Conservation (phyloP, 163 green algal genomes). For the Scenedesmus sp. region DNA sequence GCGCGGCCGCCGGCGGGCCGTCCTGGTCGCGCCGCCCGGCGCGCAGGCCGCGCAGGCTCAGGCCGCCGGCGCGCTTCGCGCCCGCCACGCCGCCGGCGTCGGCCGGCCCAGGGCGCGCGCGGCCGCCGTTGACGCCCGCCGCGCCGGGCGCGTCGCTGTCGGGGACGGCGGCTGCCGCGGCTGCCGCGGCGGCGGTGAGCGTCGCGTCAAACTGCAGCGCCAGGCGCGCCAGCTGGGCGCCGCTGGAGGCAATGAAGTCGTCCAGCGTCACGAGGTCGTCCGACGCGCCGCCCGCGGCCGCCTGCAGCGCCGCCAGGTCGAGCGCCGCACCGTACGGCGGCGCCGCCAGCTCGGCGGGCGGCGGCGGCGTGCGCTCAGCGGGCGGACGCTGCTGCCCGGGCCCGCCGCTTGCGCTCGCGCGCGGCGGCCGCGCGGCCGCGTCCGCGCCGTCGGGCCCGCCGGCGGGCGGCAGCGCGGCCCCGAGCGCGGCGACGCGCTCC, state of each 20-base stretch:
- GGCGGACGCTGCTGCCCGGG: background rate
- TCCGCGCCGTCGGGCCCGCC: background rate
- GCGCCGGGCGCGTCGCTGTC: background rate
- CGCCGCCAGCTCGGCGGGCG: background rate
- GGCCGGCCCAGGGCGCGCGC: background rate
- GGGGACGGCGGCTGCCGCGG: background rate
- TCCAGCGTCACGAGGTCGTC: conserved; percentile 24
- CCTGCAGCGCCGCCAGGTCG: background rate
- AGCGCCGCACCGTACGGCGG: too few species aligned
- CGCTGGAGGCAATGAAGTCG: conserved; percentile 12
- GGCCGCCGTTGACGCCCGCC: background rate
- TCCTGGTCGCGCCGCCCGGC: conserved; percentile 1
- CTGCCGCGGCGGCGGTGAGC: conserved; percentile 15
- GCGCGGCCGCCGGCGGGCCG: background rate
- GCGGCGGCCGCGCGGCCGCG: background rate
- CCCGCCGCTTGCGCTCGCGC: background rate
- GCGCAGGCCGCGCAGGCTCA: background rate
- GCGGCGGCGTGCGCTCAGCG: too few species aligned
- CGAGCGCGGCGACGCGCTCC: background rate
- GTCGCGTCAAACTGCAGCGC: conserved; percentile 19
- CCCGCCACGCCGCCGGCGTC: background rate
- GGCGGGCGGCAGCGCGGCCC: conserved; percentile 19
- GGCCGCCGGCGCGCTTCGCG: background rate
- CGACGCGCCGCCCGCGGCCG: background rate
- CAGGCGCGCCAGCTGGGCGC: background rate